Conservation (phyloP, 495 filamentous ascomycete species). For the Podospora appendiculata region DNA sequence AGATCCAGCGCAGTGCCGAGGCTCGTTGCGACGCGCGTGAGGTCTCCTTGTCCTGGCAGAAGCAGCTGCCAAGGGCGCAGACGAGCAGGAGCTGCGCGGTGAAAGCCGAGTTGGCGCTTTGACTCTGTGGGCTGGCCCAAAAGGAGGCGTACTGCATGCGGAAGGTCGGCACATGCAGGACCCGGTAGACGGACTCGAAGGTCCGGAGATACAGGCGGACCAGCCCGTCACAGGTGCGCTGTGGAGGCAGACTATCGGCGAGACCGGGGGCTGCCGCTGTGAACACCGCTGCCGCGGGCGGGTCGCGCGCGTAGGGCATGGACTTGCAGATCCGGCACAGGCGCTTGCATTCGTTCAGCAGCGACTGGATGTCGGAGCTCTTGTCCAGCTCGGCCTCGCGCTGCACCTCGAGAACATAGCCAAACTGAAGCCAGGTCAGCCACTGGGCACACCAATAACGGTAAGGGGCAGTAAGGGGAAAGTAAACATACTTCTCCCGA, state of each 20-base stretch:
- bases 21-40: background rate
- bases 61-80: background rate
- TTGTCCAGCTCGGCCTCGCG: background rate
- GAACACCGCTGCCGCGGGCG: too few relatives aligned
- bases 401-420: too few relatives aligned
- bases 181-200: background rate
- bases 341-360: background rate
- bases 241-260: background rate
- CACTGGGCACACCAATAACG: too few relatives aligned
- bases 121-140: background rate
- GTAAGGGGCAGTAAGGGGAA: too few relatives aligned
- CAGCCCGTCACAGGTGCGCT: background rate
- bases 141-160: background rate
- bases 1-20: background rate
- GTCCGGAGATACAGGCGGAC: background rate
- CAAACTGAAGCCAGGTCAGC: too few relatives aligned
- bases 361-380: background rate
- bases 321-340: background rate
- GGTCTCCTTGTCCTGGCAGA: background rate
- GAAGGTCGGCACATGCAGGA: background rate
- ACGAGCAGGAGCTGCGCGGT: background rate
- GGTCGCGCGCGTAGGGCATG: background rate
- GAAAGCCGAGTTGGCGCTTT: background rate
- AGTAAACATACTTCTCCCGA: too few relatives aligned
- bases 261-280: background rate